Conservation (phyloP, 148 eudicot species). For the Euryodendron excelsum region DNA sequence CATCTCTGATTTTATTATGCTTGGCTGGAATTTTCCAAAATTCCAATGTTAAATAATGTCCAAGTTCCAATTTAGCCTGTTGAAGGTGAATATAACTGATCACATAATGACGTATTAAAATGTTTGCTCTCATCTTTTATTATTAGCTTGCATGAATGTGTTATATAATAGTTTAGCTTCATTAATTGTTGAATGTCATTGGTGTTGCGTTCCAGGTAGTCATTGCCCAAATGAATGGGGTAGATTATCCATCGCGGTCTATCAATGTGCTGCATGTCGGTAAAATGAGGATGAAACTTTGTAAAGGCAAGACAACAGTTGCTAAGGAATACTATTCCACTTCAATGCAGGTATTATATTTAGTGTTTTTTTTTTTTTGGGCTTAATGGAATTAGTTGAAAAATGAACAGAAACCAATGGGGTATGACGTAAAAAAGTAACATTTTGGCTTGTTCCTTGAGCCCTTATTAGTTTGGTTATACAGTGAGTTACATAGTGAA, state of each 20-base stretch:
- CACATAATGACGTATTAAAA: background rate
- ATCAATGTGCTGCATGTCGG: constrained; percentile 88
- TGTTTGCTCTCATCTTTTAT: background rate
- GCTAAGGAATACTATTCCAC: constrained; percentile 88
- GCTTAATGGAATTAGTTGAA: background rate
- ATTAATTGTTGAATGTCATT: background rate
- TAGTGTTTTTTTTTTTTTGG: background rate
- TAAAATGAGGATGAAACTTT: constrained; percentile 96
- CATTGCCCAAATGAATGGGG: constrained; percentile 82
- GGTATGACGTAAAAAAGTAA: background rate
- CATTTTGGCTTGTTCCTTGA: background rate
- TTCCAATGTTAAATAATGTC: background rate
- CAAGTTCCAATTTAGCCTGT: background rate
- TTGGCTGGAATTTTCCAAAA: background rate
- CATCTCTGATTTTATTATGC: background rate
- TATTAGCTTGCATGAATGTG: background rate
- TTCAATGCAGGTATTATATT: constrained; percentile 78
- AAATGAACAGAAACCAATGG: background rate
- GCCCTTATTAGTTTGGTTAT: background rate
- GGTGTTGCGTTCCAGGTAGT: constrained; percentile 58
- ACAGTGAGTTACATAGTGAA: background rate
- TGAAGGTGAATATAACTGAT: background rate
- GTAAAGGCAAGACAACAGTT: constrained; percentile 76
- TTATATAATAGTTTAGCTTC: background rate
- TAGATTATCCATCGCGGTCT: constrained; percentile 65